Evolutionary conservation across 23 red algal species (phyloP), one percentile per base, ranked within the genome.

Genomic region (Pyropia yezoensis): DNA sequence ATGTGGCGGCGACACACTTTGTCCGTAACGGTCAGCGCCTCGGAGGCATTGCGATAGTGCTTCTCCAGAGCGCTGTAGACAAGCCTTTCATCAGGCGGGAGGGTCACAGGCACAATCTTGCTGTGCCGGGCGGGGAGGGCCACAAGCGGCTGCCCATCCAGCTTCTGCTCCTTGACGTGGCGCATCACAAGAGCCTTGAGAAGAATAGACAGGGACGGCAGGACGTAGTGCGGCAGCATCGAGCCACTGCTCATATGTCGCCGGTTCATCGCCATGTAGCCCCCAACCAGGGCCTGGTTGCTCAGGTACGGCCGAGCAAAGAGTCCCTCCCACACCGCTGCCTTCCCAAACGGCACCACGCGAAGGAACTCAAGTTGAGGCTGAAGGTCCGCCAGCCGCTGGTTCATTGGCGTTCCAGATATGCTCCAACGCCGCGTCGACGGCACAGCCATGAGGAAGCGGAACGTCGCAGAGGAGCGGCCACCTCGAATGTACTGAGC

Each of bases 391-490:
- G 55, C 19, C 19, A 59, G 7, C 55, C 12, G 19, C 21, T 19
- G 19, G 12, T 27, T 27, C 55, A 59, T 59, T 15, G 55, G 55
- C 55, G 55, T 59, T 14, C 55, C 55, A 59, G 55, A 59, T 27
- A 59, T 27, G 55, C 21, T 27, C 55, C 55, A 59, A 12, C 55
- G 55, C 25, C 55, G 19, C 0, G 17, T 21, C 3, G 55, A 21
- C 12, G 21, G 55, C 4, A 59, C 21, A 23, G 21, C 21, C 55
- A 59, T 59, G 19, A 59, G 55, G 19, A 27, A 21, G 55, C 25
- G 19, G 55, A 23, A 59, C 55, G 25, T 59, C 7, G 19, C 25
- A 15, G 55, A 23, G 12, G 19, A 23, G 55, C 21, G 21, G 12
- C 55, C 55, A 15, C 55, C 55, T 5, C 25, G 19, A 27, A 59